A percentile compares a stretch with the other conserved stretches of the same genome.
Evolutionary conservation across 2,329 filamentous ascomycete species (phyloP).

Genomic region (Chrysoporthe deuterocubensis): DNA sequence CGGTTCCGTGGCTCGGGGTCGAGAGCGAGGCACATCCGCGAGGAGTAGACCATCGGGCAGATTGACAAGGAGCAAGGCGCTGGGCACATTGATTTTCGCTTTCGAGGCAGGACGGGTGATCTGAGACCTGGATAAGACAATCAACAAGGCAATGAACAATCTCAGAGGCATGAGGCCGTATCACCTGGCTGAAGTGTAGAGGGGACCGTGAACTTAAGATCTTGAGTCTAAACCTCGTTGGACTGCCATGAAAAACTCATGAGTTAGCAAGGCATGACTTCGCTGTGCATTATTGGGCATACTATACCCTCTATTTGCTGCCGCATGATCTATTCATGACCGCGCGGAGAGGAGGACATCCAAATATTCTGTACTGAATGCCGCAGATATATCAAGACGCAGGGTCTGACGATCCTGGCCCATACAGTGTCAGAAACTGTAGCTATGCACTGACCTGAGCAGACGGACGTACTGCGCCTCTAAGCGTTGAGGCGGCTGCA

Average conservation of each 20-base stretch:
- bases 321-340: background rate
- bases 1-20: background rate
- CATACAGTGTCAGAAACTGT: conserved; percentile 5
- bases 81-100: conserved; percentile 28
- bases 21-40: conserved; percentile 19
- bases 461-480: too few species aligned
- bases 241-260: background rate
- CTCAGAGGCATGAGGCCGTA: background rate
- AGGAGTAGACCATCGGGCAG: conserved; percentile 13
- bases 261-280: background rate
- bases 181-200: background rate
- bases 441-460: too few species aligned
- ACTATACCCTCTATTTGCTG: background rate
- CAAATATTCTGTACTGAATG: background rate
- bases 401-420: conserved; percentile 7
- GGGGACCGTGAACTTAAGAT: background rate
- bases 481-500: background rate
- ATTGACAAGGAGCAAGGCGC: conserved; percentile 30
- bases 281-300: background rate
- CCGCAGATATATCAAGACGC: background rate
- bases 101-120: conserved; percentile 11
- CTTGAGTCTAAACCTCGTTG: background rate
- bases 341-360: background rate
- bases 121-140: background rate
- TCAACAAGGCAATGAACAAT: background rate